phyloP scores from a whole-genome alignment of 306 rosid species.

The Comarum palustre region DNA sequence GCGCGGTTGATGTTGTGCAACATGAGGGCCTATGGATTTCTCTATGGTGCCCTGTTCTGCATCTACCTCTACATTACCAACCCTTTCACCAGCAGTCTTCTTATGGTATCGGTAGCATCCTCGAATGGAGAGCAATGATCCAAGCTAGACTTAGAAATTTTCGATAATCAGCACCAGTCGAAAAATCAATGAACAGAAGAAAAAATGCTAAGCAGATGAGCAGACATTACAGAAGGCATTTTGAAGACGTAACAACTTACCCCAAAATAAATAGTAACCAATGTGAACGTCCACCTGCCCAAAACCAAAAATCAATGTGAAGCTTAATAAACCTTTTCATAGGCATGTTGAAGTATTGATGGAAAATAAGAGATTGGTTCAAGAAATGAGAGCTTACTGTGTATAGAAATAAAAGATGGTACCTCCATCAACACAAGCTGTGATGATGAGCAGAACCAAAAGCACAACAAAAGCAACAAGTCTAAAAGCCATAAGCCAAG shows the following conservation, averaged over 20 bases:
- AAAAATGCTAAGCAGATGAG: neutral
- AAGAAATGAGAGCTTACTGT: slow-evolving; percentile 51
- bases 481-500: slow-evolving; percentile 81
- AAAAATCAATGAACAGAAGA: neutral
- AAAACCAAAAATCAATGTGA: slow-evolving; percentile 13
- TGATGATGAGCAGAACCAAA: slow-evolving; percentile 61
- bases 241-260: slow-evolving; percentile 46
- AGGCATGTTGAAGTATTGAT: neutral
- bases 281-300: slow-evolving; percentile 88
- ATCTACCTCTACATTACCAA: slow-evolving; percentile 68
- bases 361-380: neutral
- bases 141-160: slow-evolving; percentile 50
- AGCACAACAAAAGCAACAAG: slow-evolving; percentile 74
- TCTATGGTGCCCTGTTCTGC: slow-evolving; percentile 57
- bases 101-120: slow-evolving; percentile 80
- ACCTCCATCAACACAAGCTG: slow-evolving; percentile 61
- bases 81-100: slow-evolving; percentile 77
- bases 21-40: slow-evolving; percentile 34
- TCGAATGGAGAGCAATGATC: slow-evolving; percentile 70
- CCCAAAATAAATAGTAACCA: slow-evolving; percentile 87
- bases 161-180: slow-evolving; percentile 16
- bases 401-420: slow-evolving; percentile 76
- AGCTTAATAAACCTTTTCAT: neutral
- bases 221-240: slow-evolving; percentile 9
- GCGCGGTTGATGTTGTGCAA: slow-evolving; percentile 39